Conservation (phyloP, 176 grass and related monocot species). For the Miscanthus lutarioriparius region DNA sequence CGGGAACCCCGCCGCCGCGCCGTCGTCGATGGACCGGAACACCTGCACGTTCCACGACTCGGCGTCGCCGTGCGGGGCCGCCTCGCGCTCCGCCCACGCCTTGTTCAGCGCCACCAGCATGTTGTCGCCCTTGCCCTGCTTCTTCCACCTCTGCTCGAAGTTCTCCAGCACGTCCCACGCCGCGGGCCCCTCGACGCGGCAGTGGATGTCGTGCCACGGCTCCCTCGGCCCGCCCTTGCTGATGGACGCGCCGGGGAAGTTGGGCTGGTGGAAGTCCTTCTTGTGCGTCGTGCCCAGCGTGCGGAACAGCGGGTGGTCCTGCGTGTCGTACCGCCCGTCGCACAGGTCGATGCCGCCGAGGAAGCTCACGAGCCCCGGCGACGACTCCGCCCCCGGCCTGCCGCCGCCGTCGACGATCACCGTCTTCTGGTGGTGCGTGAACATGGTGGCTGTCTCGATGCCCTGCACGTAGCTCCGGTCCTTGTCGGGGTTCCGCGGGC, state of each 20-base stretch:
- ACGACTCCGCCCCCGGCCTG: background rate
- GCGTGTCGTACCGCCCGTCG: slow-evolving; percentile 71
- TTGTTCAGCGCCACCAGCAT: slow-evolving; percentile 25
- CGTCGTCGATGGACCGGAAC: slow-evolving; percentile 65
- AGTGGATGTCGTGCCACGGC: slow-evolving; percentile 78
- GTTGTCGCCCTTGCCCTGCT: slow-evolving; percentile 39
- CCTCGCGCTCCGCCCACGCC: background rate
- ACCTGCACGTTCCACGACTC: slow-evolving; percentile 59
- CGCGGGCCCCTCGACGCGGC: slow-evolving; percentile 61
- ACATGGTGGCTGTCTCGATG: slow-evolving; percentile 65
- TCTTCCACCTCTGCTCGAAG: slow-evolving; percentile 73
- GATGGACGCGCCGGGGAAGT: slow-evolving; percentile 51
- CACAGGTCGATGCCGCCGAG: slow-evolving; percentile 81
- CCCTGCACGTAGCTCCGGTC: slow-evolving; percentile 76
- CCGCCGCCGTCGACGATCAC: slow-evolving; percentile 53
- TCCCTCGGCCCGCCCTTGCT: slow-evolving; percentile 63
- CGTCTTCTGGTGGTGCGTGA: slow-evolving; percentile 95
- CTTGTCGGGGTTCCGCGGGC: slow-evolving; percentile 66
- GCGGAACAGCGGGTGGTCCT: slow-evolving; percentile 62
- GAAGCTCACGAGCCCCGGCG: slow-evolving; percentile 43
- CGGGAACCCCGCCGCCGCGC: slow-evolving; percentile 48
- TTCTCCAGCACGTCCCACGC: slow-evolving; percentile 64
- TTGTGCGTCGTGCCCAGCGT: slow-evolving; percentile 41
- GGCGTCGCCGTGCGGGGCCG: background rate
- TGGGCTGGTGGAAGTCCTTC: slow-evolving; percentile 70